Evolutionary conservation across 441 rosid genomes (phyloP).

Genomic region (Euphorbia schlechtendalii): DNA sequence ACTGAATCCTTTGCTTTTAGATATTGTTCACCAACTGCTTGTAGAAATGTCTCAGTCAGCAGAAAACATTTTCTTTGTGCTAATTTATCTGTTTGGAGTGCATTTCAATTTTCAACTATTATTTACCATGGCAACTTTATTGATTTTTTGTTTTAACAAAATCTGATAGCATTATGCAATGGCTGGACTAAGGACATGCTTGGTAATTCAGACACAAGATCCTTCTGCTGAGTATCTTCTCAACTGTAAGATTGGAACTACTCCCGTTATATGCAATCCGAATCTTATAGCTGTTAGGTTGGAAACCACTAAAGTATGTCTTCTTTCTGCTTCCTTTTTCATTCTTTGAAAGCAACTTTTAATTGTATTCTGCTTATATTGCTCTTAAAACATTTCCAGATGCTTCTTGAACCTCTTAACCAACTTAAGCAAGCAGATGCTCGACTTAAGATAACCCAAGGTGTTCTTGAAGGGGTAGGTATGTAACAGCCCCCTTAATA

Average conservation of each 20-base stretch:
- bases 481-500: constrained; percentile 31
- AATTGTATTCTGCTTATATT: constrained; percentile 5
- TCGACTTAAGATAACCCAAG: constrained; percentile 68
- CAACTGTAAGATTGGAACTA: constrained; percentile 63
- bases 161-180: constrained; percentile 63
- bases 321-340: background rate
- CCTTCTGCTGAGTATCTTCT: constrained; percentile 70
- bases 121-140: constrained; percentile 2
- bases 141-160: background rate
- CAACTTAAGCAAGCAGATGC: constrained; percentile 72
- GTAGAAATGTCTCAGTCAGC: background rate
- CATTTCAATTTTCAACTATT: background rate
- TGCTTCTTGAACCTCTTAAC: constrained; percentile 82
- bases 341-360: no score
- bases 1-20: no score
- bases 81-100: background rate
- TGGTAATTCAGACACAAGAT: constrained; percentile 72
- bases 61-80: background rate
- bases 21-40: background rate
- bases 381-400: constrained; percentile 34
- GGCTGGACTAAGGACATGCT: constrained; percentile 70
- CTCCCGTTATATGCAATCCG: constrained; percentile 45
- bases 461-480: constrained; percentile 94
- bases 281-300: constrained; percentile 68
- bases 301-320: constrained; percentile 68